phyloP scores from a whole-genome alignment of 352 stramenopile species.

The Phytophthora sansomeana region DNA sequence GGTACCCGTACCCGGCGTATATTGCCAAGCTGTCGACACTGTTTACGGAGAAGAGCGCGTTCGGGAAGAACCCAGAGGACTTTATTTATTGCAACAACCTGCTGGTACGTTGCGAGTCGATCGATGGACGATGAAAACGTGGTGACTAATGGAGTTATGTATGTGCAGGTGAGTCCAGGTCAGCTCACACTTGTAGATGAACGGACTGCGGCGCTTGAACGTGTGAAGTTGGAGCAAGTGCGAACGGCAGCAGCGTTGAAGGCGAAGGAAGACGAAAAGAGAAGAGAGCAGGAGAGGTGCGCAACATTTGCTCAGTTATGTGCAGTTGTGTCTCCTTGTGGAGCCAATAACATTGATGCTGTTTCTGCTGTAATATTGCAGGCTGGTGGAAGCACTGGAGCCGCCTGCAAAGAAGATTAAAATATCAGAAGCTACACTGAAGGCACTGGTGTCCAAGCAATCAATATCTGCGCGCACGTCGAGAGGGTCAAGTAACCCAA shows the following conservation, averaged over 20 bases:
- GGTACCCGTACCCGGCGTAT: constrained; percentile 69
- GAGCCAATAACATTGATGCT: neutral
- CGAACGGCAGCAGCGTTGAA: constrained; percentile 40
- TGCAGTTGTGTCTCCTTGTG: neutral
- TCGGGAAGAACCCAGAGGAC: constrained; percentile 65
- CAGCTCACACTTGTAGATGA: constrained; percentile 53
- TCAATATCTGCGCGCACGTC: constrained; percentile 3
- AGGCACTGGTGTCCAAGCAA: constrained; percentile 34
- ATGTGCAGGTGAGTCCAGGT: constrained; percentile 48
- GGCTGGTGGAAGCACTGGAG: constrained; percentile 37
- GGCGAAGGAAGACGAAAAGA: constrained; percentile 45
- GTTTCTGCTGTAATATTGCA: constrained; percentile 12
- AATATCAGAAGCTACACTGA: constrained; percentile 42
- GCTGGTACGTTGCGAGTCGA: constrained; percentile 44
- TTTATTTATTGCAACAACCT: constrained; percentile 87
- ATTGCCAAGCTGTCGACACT: constrained; percentile 62
- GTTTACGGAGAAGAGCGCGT: constrained; percentile 66
- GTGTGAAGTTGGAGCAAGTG: constrained; percentile 46
- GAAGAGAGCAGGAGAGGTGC: constrained; percentile 36
- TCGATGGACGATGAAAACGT: constrained; percentile 2
- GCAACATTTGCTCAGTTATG: neutral
- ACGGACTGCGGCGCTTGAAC: constrained; percentile 51
- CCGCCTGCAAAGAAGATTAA: constrained; percentile 51
- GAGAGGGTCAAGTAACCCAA: constrained; percentile 13
- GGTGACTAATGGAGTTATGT: constrained; percentile 5